phyloP scores from a whole-genome alignment of 2,329 filamentous ascomycete genomes.

The Trichoderma asperellum region DNA sequence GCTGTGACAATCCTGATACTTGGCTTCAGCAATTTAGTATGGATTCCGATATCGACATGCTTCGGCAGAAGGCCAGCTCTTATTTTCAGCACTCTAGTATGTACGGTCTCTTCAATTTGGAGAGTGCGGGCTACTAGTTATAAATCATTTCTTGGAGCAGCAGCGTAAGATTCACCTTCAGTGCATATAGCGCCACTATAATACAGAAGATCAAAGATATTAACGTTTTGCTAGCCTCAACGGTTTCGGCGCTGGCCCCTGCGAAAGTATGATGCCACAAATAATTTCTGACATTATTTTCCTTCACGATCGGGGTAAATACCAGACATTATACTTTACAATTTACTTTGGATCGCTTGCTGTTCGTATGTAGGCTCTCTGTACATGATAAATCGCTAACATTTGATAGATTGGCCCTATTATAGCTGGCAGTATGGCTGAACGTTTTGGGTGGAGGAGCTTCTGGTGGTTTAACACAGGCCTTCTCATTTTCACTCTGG shows the following conservation, averaged over 20 bases:
- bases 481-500: constrained; percentile 12
- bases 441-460: constrained; percentile 16
- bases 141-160: constrained; percentile 20
- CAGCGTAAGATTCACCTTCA: background rate
- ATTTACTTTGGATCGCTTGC: constrained; percentile 21
- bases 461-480: constrained; percentile 23
- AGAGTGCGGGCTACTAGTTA: constrained; percentile 21
- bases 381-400: background rate
- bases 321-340: constrained; percentile 19
- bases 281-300: constrained; percentile 24
- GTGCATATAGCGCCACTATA: background rate
- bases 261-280: constrained; percentile 24
- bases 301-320: constrained; percentile 20
- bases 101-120: constrained; percentile 17
- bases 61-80: constrained; percentile 18
- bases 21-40: constrained; percentile 18
- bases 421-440: constrained; percentile 20
- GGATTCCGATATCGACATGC: constrained; percentile 18
- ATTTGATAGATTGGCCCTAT: constrained; percentile 12
- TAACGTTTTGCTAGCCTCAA: constrained; percentile 8
- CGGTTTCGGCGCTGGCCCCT: constrained; percentile 12
- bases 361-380: background rate
- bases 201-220: background rate
- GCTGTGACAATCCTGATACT: constrained; percentile 9
- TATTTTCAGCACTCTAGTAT: constrained; percentile 16